Evolutionary conservation across 1,284 basidiomycete species (phyloP), one percentile per base, ranked within the genome.

Genomic region (Marasmius sp.): DNA sequence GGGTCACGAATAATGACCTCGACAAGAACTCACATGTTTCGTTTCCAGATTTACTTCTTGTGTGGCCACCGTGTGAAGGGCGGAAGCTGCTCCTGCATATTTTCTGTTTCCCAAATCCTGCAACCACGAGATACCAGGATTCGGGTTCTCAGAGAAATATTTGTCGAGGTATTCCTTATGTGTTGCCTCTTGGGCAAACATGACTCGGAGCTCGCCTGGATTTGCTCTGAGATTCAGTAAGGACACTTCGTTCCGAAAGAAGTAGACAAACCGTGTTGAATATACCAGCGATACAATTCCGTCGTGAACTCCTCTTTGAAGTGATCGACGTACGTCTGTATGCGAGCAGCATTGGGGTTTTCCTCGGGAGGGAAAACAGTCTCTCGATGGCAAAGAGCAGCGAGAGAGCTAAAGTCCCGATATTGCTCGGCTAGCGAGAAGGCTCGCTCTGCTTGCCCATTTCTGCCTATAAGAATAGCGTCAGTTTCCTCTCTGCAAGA

Each of bases 221-320:
- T 20, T 7, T 16, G 27, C 20, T 34, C 43, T 58, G 63, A 63
- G 66, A 67, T 41, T 65, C 47, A 41, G 10, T 50, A 33, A 39
- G 61, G 38, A 57, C 45, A 37, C 36, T 11, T 49, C 8, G 18
- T 33, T 37, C 27, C 41, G 62, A n/a, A 33, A 39, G 54, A 39
- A 7, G 49, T 11, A 22, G 62, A 71, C 76, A 64, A 69, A 84
- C 90, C 88, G 67, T 92, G 88, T 63, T 91, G 88, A 54, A 92
- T 87, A 70, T 91, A 93, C 89, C 90, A 98, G 65, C 87, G 83
- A 72, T 95, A 98, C 38, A 98, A 81, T 70, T 95, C 91, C 27
- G 85, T 89, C 0, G 95, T 92, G 69, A 98, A 99, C 27, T 86
- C 86, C 50, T 94, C 86, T 57, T 89, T 86, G 75, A 93, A 98